A percentile compares a stretch with the other conserved stretches of the same genome.
Evolutionary conservation across 192 early-diverging fungal genomes (phyloP).

Genomic region (Coemansia sp.): DNA sequence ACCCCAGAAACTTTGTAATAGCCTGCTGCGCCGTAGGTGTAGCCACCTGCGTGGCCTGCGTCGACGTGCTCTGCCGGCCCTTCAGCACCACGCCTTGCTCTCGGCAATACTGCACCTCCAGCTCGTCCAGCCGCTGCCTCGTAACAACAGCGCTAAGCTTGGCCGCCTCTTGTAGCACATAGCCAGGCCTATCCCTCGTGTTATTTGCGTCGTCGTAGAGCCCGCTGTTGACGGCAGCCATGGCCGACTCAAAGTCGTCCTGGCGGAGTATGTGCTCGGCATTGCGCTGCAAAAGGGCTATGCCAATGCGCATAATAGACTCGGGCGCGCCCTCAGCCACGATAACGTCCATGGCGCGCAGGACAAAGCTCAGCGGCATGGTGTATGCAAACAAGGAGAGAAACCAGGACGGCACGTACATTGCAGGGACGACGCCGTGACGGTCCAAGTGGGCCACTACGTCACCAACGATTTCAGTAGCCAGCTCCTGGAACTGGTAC

Average conservation of each 20-base stretch:
- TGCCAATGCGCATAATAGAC: conserved; percentile 76
- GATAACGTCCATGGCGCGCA: conserved; percentile 89
- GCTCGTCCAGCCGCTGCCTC: conserved; percentile 66
- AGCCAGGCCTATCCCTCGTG: conserved; percentile 48
- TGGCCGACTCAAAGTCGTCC: conserved; percentile 75
- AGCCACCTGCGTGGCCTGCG: background rate
- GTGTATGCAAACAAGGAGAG: conserved; percentile 98
- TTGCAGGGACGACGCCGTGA: conserved; percentile 84
- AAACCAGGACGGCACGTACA: conserved; percentile 99
- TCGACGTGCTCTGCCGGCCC: conserved; percentile 7
- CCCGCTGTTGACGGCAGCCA: conserved; percentile 80
- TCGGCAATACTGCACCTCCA: conserved; percentile 52
- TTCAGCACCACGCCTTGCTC: conserved; percentile 22
- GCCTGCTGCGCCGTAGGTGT: conserved; percentile 17
- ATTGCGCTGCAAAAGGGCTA: conserved; percentile 86
- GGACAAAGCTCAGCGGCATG: conserved; percentile 91
- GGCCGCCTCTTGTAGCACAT: conserved; percentile 79
- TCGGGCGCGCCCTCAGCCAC: conserved; percentile 89
- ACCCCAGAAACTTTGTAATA: conserved; percentile 38
- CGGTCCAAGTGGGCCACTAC: conserved; percentile 69
- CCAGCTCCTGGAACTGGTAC: conserved; percentile 83
- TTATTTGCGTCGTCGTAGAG: conserved; percentile 74
- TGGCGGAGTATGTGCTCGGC: conserved; percentile 67
- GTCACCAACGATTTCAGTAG: conserved; percentile 77
- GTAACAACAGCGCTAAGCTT: conserved; percentile 66